Conservation (phyloP, 169 alveolate species). For the Cryptosporidium xiaoi region DNA sequence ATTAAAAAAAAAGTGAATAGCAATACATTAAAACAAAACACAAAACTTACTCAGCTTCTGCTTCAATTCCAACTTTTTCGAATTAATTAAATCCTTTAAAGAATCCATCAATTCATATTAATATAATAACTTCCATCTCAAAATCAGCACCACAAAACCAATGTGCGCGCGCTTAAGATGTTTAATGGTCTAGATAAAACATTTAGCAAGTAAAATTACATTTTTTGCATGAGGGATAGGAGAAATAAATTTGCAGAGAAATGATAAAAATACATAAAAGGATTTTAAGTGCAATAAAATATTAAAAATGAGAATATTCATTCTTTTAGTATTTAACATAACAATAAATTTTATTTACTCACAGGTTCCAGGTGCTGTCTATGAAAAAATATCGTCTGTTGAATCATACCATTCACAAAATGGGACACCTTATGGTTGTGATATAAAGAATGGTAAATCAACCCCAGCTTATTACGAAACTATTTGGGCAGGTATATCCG, state of each 20-base stretch:
- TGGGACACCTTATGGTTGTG: slow-evolving; percentile 70
- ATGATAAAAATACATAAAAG: not conserved
- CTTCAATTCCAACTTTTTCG: slow-evolving; percentile 22
- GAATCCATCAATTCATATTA: slow-evolving; percentile 36
- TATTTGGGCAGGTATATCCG: slow-evolving; percentile 64
- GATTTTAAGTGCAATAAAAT: slow-evolving; percentile 2
- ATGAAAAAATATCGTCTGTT: slow-evolving; percentile 16
- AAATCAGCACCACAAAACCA: not conserved
- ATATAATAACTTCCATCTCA: not conserved
- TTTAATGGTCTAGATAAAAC: slow-evolving; percentile 9
- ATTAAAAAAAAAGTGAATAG: not conserved
- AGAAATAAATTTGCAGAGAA: slow-evolving; percentile 11
- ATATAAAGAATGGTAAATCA: slow-evolving; percentile 32
- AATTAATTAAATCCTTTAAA: slow-evolving; percentile 21
- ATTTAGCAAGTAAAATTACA: slow-evolving; percentile 30
- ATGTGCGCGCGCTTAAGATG: slow-evolving; percentile 2
- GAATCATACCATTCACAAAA: slow-evolving; percentile 58
- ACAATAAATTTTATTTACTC: not conserved
- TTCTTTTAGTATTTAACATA: not conserved
- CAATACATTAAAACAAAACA: not conserved
- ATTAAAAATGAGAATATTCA: not conserved
- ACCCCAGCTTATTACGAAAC: slow-evolving; percentile 70
- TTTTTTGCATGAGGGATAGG: slow-evolving; percentile 62
- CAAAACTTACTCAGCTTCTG: slow-evolving; percentile 37
- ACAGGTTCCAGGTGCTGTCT: not conserved